These are phyloP conservation scores for Fagus sylvatica DNA, from an alignment of 306 rosid species.

Conservation along the genomic window DNA sequence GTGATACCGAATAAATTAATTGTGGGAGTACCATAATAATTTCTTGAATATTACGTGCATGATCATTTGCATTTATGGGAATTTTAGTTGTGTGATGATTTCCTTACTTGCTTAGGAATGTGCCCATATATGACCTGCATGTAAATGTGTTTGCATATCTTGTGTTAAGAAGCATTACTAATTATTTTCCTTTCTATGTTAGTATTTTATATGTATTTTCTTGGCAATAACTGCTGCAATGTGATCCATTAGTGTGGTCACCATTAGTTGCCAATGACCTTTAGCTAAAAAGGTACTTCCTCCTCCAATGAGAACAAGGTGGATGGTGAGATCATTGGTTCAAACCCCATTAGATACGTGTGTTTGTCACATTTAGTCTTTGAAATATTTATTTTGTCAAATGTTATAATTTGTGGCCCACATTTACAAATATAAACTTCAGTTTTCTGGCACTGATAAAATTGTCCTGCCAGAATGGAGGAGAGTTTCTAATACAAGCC, in stretches of 20 bases:
- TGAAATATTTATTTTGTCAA: neutral
- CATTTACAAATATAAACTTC: neutral
- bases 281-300: neutral
- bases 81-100: neutral
- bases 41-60: neutral
- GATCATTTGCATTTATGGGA: neutral
- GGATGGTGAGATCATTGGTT: neutral
- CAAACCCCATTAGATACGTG: neutral
- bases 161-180: neutral
- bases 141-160: neutral
- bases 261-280: neutral
- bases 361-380: neutral
- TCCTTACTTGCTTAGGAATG: neutral
- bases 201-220: neutral
- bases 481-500: slow-evolving; percentile 84
- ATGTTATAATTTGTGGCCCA: neutral
- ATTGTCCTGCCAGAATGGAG: slow-evolving; percentile 46
- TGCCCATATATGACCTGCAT: neutral
- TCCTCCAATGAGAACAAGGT: neutral
- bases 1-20: neutral
- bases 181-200: neutral
- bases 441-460: neutral
- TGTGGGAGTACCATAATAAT: neutral
- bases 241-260: neutral
- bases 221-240: neutral